phyloP scores from a whole-genome alignment of 2,329 filamentous ascomycete species.

The Pseudogymnoascus pannorum region DNA sequence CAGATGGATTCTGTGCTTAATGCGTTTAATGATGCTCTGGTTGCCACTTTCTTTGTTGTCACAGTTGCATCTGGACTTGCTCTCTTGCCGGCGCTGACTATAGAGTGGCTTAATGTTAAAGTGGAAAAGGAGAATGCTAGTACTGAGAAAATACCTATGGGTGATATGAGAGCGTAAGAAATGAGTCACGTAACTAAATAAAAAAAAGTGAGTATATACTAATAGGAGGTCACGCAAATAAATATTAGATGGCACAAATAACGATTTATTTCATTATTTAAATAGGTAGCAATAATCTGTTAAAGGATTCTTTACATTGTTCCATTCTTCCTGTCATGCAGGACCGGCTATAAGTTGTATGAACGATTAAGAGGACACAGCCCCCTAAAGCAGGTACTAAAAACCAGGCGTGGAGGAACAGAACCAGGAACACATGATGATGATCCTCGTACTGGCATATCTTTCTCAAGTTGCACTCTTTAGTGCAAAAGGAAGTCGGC shows the following conservation, averaged over 20 bases:
- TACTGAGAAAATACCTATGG: background rate
- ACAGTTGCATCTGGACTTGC: background rate
- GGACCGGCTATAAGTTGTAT: background rate
- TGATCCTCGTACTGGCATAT: too few species aligned
- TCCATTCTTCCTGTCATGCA: background rate
- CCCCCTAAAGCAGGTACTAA: too few species aligned
- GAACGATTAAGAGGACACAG: too few species aligned
- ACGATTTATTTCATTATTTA: background rate
- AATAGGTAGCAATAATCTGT: background rate
- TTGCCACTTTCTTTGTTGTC: background rate
- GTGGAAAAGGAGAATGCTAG: background rate
- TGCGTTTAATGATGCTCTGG: background rate
- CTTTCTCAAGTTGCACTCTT: too few species aligned
- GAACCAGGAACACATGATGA: too few species aligned
- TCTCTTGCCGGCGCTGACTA: background rate
- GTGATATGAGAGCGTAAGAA: background rate
- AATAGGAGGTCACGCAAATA: background rate
- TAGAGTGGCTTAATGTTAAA: background rate
- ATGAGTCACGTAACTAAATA: background rate
- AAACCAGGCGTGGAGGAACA: too few species aligned
- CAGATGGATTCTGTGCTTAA: background rate
- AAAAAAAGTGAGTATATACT: background rate
- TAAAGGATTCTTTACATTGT: too few species aligned
- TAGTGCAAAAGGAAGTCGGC: too few species aligned
- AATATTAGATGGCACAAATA: background rate